phyloP scores from a whole-genome alignment of 805 yeast genomes.

The Brettanomyces naardenensis region DNA sequence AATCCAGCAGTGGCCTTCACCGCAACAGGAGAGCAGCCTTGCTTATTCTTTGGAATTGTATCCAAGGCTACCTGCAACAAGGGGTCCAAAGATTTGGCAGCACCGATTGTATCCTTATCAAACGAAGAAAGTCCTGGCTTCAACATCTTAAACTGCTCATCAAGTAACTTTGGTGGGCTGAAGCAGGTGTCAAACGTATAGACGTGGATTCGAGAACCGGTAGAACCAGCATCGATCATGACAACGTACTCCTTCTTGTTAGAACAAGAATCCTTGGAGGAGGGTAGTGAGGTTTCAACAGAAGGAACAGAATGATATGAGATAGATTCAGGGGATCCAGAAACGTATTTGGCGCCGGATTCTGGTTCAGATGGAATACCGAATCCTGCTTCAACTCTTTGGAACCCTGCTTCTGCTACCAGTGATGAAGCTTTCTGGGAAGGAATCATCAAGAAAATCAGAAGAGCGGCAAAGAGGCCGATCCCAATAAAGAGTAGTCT shows the following conservation, averaged over 20 bases:
- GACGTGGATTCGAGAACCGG: conserved; percentile 93
- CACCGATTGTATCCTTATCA: conserved; percentile 72
- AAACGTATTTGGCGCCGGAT: too few relatives aligned
- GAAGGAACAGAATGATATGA: too few relatives aligned
- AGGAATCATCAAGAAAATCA: conserved; percentile 2
- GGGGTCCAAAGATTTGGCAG: conserved; percentile 86
- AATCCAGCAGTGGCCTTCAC: conserved; percentile 98
- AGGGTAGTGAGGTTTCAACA: too few relatives aligned
- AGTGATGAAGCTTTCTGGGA: neutral
- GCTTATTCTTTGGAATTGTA: conserved; percentile 65
- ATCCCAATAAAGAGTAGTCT: neutral
- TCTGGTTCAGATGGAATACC: neutral
- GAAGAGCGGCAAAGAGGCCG: neutral
- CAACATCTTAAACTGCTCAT: conserved; percentile 80
- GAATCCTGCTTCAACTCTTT: neutral
- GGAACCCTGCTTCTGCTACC: too few relatives aligned
- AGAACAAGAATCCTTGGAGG: conserved; percentile 1
- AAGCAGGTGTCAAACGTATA: conserved; percentile 85
- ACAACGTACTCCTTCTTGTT: conserved; percentile 59
- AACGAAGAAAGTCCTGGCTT: conserved; percentile 89
- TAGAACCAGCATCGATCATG: conserved; percentile 97
- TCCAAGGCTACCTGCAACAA: conserved; percentile 69
- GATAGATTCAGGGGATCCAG: too few relatives aligned
- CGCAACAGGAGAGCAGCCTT: conserved; percentile 84
- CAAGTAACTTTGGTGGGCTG: conserved; percentile 72